These are phyloP conservation scores for Penicillium silybi DNA, from an alignment of 495 filamentous ascomycete species.

Conservation along the genomic window DNA sequence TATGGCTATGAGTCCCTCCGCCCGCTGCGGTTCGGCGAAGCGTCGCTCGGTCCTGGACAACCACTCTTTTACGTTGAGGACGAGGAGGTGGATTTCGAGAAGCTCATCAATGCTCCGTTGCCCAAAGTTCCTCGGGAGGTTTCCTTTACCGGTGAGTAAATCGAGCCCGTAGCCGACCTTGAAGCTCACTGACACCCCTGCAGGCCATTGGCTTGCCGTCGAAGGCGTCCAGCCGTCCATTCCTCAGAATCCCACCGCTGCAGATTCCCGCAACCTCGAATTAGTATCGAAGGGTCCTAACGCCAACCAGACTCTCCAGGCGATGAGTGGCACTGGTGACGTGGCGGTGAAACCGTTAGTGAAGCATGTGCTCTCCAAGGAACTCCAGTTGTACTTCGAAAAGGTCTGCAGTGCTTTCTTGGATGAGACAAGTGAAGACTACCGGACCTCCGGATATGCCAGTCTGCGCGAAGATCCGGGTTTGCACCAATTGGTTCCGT, in stretches of 20 bases:
- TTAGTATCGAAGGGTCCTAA: slow-evolving; percentile 84
- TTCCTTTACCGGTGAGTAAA: slow-evolving; percentile 71
- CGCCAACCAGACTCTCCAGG: slow-evolving; percentile 74
- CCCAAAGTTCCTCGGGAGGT: slow-evolving; percentile 94
- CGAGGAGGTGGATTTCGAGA: slow-evolving; percentile 98
- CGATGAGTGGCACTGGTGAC: slow-evolving; percentile 78
- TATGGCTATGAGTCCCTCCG: slow-evolving; percentile 92
- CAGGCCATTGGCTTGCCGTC: slow-evolving; percentile 92
- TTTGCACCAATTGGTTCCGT: slow-evolving; percentile 89
- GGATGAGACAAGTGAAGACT: slow-evolving; percentile 76
- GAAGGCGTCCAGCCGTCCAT: slow-evolving; percentile 96
- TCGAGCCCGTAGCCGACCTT: not conserved
- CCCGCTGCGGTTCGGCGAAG: slow-evolving; percentile 86
- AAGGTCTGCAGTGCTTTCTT: slow-evolving; percentile 82
- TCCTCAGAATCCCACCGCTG: slow-evolving; percentile 86
- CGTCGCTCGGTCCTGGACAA: slow-evolving; percentile 88
- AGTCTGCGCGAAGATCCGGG: slow-evolving; percentile 83
- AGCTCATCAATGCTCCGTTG: slow-evolving; percentile 91
- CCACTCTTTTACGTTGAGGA: slow-evolving; percentile 97
- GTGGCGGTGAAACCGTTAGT: slow-evolving; percentile 81
- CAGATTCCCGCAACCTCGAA: slow-evolving; percentile 75
- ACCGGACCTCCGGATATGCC: slow-evolving; percentile 79
- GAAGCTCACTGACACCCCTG: slow-evolving; percentile 18
- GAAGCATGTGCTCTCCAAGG: slow-evolving; percentile 92
- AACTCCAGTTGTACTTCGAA: slow-evolving; percentile 95